Conservation (phyloP, 805 yeast species). For the Schwanniomyces polymorphus region DNA sequence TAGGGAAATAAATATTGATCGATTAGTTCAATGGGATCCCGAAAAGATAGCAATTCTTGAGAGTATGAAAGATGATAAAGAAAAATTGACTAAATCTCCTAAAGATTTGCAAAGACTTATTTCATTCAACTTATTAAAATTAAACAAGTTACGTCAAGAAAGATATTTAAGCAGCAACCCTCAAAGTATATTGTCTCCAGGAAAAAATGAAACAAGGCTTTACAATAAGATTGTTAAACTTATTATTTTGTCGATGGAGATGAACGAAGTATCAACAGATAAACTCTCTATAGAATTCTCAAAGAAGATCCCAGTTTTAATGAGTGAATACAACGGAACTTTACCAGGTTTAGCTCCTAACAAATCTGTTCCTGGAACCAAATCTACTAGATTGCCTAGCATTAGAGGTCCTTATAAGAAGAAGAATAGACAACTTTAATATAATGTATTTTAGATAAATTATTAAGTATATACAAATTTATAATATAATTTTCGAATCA, state of each 20-base stretch:
- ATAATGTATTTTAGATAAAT: slow-evolving; percentile 1
- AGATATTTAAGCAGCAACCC: slow-evolving; percentile 31
- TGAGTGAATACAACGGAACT: slow-evolving; percentile 73
- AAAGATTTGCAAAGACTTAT: slow-evolving; percentile 33
- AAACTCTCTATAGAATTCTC: slow-evolving; percentile 30
- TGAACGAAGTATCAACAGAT: slow-evolving; percentile 24
- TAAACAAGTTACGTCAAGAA: slow-evolving; percentile 42
- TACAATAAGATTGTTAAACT: slow-evolving; percentile 32
- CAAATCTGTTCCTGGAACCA: slow-evolving; percentile 13
- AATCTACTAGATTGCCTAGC: slow-evolving; percentile 34
- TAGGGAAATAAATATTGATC: slow-evolving; percentile 25
- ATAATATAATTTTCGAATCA: slow-evolving; percentile 10
- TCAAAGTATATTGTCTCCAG: slow-evolving; percentile 23
- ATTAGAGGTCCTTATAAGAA: slow-evolving; percentile 41
- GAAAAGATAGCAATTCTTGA: slow-evolving; percentile 22
- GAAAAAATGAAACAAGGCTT: slow-evolving; percentile 22
- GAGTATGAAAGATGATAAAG: slow-evolving; percentile 23
- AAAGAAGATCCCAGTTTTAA: slow-evolving; percentile 62
- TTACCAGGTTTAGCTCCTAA: slow-evolving; percentile 59
- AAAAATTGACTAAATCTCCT: slow-evolving; percentile 23
- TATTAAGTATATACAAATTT: neutral
- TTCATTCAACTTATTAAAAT: slow-evolving; percentile 28
- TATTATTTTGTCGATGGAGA: slow-evolving; percentile 29
- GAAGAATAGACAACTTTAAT: slow-evolving; percentile 18
- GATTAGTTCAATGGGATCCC: slow-evolving; percentile 38